Conservation (phyloP, 306 rosid species). For the Gleditsia sinensis region DNA sequence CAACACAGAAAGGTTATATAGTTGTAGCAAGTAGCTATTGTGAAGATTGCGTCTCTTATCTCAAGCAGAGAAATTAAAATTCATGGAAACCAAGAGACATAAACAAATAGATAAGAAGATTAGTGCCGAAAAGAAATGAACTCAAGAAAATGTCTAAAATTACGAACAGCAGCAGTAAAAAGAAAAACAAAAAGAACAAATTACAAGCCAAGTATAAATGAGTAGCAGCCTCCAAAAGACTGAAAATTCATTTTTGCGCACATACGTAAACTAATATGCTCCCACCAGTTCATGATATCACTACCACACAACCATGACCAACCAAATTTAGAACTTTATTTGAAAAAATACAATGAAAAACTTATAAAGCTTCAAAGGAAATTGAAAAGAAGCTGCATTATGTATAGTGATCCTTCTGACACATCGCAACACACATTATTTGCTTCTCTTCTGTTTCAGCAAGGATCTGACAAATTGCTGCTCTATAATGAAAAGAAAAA, state of each 20-base stretch:
- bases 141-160: conserved; percentile 2
- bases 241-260: conserved; percentile 7
- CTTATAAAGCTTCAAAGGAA: no score
- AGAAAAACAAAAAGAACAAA: conserved; percentile 13
- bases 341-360: no score
- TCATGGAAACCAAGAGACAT: neutral
- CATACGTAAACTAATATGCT: conserved; percentile 4
- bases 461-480: conserved; percentile 21
- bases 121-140: neutral
- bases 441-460: neutral
- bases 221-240: no score
- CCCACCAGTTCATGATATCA: conserved; percentile 12
- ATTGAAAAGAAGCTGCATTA: no score
- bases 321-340: no score
- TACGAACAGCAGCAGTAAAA: conserved; percentile 10
- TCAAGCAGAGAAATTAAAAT: neutral
- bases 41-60: conserved; percentile 16
- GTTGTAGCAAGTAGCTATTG: conserved; percentile 2
- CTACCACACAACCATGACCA: neutral
- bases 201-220: neutral
- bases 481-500: neutral
- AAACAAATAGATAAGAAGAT: neutral
- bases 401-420: no score
- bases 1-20: neutral
- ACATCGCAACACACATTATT: no score